Base-by-base conservation (phyloP, 2,329 filamentous ascomycete species). In the Epichloe coenophiala region DNA sequence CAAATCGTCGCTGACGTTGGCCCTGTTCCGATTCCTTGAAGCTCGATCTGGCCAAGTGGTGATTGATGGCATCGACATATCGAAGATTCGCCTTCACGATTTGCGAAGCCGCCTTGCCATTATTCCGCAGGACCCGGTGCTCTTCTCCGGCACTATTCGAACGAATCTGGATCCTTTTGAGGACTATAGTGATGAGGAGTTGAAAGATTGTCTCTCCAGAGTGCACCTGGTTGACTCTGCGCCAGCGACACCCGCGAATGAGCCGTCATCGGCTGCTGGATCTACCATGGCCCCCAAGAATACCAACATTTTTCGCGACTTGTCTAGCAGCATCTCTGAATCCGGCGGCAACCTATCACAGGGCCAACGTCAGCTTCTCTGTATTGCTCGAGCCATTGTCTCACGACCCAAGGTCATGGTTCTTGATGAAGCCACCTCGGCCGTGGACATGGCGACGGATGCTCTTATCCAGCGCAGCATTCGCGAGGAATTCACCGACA, bases 131-230 rank as follows among this genome's bases (percentile, higher is more conserved):
- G 86, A 91, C 57, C 86, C 87, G 0, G 85, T 90, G 1, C 73
- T 93, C 6, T 91, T 93, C 67, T 86, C 83, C 1, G 87, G 88
- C 21, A 89, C 86, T 0, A 71, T 93, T 19, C 76, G 86, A 41
- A 80, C 75, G 42, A 91, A 91, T 59, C 73, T 93, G 4, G 87
- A 93, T 60, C 83, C 86, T 0, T 89, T 90, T 58, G 73, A 83
- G 50, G 72, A 85, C 53, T 79, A 87, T 60, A 76, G 72, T 1
- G 86, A 91, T 55, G 71, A 69, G 1, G 82, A 86, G 58, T 76
- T 93, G 3, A 74, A 75, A 38, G 83, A 88, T 57, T 84, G 81
- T 0, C 72, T 93, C 1, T 71, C 76, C 40, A 78, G 84, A 6
- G 86, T 88, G 5, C 83, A 88, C 59, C 75, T 90, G n/a, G 66